A percentile compares a stretch with the other conserved stretches of the same genome.
phyloP scores from a whole-genome alignment of 2,329 filamentous ascomycete genomes.

The Paracorniculantispora psalliotae region DNA sequence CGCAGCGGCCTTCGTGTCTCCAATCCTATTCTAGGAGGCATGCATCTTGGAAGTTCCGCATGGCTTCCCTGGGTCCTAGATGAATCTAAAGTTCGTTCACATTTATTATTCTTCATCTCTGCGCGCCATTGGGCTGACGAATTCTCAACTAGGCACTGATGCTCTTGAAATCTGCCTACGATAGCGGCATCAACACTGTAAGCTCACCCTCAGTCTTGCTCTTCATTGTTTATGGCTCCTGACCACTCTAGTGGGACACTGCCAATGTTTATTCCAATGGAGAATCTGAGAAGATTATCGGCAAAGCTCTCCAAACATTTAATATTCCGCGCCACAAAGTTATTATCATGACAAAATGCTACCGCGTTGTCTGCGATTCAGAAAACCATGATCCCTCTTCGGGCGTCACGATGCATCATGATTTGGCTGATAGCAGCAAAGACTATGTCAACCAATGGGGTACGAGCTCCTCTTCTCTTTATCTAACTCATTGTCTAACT shows the following conservation, averaged over 20 bases:
- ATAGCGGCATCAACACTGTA: constrained; percentile 20
- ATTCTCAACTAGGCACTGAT: constrained; percentile 12
- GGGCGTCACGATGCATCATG: constrained; percentile 3
- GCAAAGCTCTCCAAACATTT: constrained; percentile 54
- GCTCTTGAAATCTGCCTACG: constrained; percentile 18
- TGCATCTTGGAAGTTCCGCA: constrained; percentile 10
- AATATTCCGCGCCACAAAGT: constrained; percentile 49
- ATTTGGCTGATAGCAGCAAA: constrained; percentile 14
- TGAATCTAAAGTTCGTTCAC: constrained; percentile 9
- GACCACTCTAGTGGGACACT: constrained; percentile 33
- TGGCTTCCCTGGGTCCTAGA: constrained; percentile 14
- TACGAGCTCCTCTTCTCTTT: not conserved
- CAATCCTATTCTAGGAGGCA: constrained; percentile 15
- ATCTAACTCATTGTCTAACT: too few relatives aligned
- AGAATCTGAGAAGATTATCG: constrained; percentile 45
- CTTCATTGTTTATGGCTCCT: not conserved
- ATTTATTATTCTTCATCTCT: not conserved
- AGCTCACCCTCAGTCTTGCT: not conserved
- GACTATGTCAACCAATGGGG: constrained; percentile 33
- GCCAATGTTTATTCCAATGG: constrained; percentile 53
- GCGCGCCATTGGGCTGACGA: not conserved
- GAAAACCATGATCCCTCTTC: not conserved
- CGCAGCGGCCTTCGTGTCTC: constrained; percentile 14
- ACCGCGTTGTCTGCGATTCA: constrained; percentile 41
- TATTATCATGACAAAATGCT: constrained; percentile 54